These are phyloP conservation scores for Fomitiporia mediterranea DNA, from an alignment of 1,284 basidiomycete genomes.

Conservation along the genomic window DNA sequence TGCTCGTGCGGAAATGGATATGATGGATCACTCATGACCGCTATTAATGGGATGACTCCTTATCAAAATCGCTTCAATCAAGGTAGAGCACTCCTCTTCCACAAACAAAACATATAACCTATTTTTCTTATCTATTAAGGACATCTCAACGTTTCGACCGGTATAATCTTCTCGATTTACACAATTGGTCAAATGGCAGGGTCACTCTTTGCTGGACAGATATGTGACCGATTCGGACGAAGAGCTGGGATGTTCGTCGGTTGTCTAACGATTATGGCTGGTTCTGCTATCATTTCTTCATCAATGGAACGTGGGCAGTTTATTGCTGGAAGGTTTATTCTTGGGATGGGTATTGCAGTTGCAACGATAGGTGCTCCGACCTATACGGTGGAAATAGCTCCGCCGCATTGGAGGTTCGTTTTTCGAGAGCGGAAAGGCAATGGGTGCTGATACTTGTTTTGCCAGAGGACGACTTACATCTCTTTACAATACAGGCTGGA, in stretches of 20 bases:
- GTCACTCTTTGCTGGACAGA: conserved; percentile 25
- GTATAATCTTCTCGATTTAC: conserved; percentile 26
- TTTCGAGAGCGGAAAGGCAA: neutral
- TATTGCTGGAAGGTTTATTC: conserved; percentile 32
- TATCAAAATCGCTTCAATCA: neutral
- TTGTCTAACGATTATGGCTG: conserved; percentile 23
- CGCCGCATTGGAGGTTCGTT: conserved; percentile 37
- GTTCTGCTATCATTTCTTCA: conserved; percentile 28
- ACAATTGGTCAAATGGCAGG: conserved; percentile 27
- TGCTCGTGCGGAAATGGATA: conserved; percentile 19
- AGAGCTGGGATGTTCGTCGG: conserved; percentile 30
- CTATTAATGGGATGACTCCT: conserved; percentile 22
- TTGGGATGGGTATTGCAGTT: conserved; percentile 31
- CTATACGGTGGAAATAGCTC: conserved; percentile 42
- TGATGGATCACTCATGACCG: conserved; percentile 22
- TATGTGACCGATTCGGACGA: conserved; percentile 29
- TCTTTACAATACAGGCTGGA: conserved; percentile 31
- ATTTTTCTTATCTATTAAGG: conserved; percentile 11
- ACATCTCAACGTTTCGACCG: conserved; percentile 21
- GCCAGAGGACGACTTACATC: conserved; percentile 34
- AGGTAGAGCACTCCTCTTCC: neutral
- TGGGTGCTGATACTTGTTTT: neutral
- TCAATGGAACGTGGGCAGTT: conserved; percentile 20
- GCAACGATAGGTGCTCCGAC: conserved; percentile 35
- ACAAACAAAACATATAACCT: neutral